A percentile compares a stretch with the other conserved stretches of the same genome.
Conservation (phyloP, 2,329 filamentous ascomycete species). For the Alternaria sp. region DNA sequence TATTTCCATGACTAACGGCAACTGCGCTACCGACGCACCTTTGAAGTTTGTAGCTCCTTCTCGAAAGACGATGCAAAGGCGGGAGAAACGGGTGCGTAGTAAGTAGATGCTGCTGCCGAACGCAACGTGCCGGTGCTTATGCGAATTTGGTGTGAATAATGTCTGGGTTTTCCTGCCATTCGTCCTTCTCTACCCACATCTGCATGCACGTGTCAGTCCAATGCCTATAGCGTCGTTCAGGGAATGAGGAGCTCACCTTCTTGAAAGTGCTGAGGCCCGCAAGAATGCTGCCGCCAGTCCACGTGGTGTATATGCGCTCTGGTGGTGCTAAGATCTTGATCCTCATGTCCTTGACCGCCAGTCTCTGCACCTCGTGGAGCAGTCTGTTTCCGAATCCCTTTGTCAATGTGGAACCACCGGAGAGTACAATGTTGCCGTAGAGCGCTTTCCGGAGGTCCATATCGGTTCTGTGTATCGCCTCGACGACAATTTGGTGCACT, state of each 20-base stretch:
- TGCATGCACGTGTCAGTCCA: conserved; percentile 55
- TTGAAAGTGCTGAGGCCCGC: conserved; percentile 97
- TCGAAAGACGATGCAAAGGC: conserved; percentile 43
- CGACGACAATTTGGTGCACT: conserved; percentile 96
- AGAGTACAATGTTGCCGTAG: conserved; percentile 96
- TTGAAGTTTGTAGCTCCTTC: conserved; percentile 42
- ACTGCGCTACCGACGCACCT: conserved; percentile 22
- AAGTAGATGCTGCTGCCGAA: conserved; percentile 33
- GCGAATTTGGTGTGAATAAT: conserved; percentile 99
- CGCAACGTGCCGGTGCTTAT: conserved; percentile 55
- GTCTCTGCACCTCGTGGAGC: conserved; percentile 86
- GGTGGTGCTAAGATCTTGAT: conserved; percentile 99
- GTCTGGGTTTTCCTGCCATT: conserved; percentile 99
- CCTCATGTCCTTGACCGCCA: conserved; percentile 98
- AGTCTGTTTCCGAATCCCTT: conserved; percentile 96
- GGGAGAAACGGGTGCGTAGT: conserved; percentile 42
- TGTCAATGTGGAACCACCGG: conserved; percentile 92
- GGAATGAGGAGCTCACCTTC: conserved; percentile 71
- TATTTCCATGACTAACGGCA: conserved; percentile 50
- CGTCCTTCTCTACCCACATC: conserved; percentile 99
- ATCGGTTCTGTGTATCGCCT: conserved; percentile 93
- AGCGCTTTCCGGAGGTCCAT: conserved; percentile 93
- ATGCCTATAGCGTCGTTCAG: conserved; percentile 17
- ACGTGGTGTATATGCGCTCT: conserved; percentile 97
- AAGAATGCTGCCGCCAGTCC: conserved; percentile 97